Conservation (phyloP, 2,329 filamentous ascomycete genomes). For the Alternaria ventricosa region DNA sequence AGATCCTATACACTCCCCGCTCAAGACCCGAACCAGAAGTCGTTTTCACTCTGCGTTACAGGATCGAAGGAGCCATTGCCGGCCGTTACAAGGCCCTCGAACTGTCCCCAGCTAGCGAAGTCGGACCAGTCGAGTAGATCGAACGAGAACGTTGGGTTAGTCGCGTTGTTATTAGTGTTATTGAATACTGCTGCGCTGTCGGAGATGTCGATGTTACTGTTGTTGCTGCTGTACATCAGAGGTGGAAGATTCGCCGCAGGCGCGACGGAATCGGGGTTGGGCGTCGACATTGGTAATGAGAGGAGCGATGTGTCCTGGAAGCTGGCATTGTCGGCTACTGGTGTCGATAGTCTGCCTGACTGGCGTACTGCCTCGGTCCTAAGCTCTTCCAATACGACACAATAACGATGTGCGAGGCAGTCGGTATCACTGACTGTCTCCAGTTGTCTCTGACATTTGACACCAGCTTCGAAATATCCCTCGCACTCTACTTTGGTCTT, state of each 20-base stretch:
- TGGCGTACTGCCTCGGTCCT: constrained; percentile 50
- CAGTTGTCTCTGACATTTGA: constrained; percentile 52
- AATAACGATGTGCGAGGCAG: constrained; percentile 54
- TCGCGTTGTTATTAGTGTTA: not conserved
- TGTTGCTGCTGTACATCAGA: not conserved
- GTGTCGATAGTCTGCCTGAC: constrained; percentile 16
- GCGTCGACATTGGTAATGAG: not conserved
- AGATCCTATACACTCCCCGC: not conserved
- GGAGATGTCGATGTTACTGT: constrained; percentile 27
- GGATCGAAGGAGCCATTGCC: constrained; percentile 44
- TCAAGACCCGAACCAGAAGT: constrained; percentile 5
- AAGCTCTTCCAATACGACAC: constrained; percentile 61
- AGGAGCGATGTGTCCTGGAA: not conserved
- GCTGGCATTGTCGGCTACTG: not conserved
- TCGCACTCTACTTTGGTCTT: constrained; percentile 58
- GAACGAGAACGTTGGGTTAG: constrained; percentile 19
- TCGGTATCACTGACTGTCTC: constrained; percentile 40
- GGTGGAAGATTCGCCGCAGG: constrained; percentile 16
- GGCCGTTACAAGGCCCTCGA: constrained; percentile 47
- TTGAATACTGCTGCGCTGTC: constrained; percentile 21
- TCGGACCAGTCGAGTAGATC: constrained; percentile 37
- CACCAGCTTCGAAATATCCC: constrained; percentile 51
- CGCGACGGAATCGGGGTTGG: not conserved
- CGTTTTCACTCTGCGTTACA: constrained; percentile 26
- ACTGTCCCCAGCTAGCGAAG: constrained; percentile 48